Evolutionary conservation across 768 basidiomycete species (phyloP), one percentile per base, ranked within the genome.

Genomic region (Tylopilus sp.): DNA sequence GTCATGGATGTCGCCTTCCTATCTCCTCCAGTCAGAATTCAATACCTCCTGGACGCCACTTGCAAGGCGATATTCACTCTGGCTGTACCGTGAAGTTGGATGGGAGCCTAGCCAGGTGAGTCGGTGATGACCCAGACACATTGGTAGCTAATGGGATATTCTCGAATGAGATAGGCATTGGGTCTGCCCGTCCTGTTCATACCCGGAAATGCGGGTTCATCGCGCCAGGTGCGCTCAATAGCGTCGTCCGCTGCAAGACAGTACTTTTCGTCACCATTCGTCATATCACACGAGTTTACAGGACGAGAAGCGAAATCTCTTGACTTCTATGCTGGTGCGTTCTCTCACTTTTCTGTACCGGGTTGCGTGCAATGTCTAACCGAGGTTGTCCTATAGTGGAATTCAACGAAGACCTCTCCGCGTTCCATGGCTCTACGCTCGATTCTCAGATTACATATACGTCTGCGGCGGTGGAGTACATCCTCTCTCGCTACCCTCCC

Each of bases 171-270:
- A 33, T 52, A 70, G 68, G 51, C 64, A 26, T 55, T 73, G 48
- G 91, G 92, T 34, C 65, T 80, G 17, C 97, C 97, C n/a, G 92
- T 96, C 26, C 76, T 99, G 26, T 99, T 98, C 73, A 87, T 98
- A 38, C 97, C 97, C 2, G 97, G 97, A 9, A 98, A 98, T 68
- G 96, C 96, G 22, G 97, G 97, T 6, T 95, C 92, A 3, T 94
- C 89, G 30, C 86, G 84, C 58, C 97, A 98, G 76, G 89, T 91
- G 43, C 85, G 97, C 57, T 95, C 92, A 13, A 93, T 98, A 60
- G 96, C 96, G 5, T 93, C 92, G 13, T 94, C 92, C 11, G 91
- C 93, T 6, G 75, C 87, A 0, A 78, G 89, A 46, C 92, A 95
- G 60, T 94, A 81, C 65, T 91, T 81, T 63, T 72, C 78, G 14